phyloP scores from a whole-genome alignment of 306 rosid genomes.

The Oxytropis ochrocephala region DNA sequence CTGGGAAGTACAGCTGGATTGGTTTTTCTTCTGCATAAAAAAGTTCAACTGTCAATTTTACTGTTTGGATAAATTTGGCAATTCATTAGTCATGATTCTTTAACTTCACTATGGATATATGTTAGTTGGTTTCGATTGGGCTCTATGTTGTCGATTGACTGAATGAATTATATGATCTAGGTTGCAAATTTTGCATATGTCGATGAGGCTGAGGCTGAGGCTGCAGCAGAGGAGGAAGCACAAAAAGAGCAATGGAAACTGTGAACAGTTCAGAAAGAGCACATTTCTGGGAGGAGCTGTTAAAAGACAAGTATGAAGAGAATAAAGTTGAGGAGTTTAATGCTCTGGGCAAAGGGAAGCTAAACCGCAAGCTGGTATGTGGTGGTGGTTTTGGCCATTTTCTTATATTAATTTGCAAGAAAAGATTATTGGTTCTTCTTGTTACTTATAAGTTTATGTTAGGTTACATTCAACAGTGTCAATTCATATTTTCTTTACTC shows the following conservation, averaged over 20 bases:
- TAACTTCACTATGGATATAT: neutral
- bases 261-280: conserved; percentile 53
- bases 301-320: conserved; percentile 76
- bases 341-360: conserved; percentile 91
- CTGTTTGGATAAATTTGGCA: neutral
- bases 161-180: conserved; percentile 34
- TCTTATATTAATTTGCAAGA: neutral
- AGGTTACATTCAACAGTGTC: neutral
- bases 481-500: conserved; percentile 4
- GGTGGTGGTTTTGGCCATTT: neutral
- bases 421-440: neutral
- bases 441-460: conserved; percentile 7
- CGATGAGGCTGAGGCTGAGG: conserved; percentile 80
- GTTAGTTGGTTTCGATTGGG: neutral
- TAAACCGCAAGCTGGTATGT: conserved; percentile 86
- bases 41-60: neutral
- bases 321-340: conserved; percentile 87
- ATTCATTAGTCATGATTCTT: neutral
- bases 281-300: conserved; percentile 91
- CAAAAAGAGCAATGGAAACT: conserved; percentile 44
- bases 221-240: conserved; percentile 74
- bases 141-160: neutral
- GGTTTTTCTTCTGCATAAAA: neutral
- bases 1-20: conserved; percentile 8
- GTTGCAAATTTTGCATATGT: conserved; percentile 97